These are phyloP conservation scores for Chaetoceros tenuissimus DNA, from an alignment of 108 stramenopile genomes.

Conservation along the genomic window DNA sequence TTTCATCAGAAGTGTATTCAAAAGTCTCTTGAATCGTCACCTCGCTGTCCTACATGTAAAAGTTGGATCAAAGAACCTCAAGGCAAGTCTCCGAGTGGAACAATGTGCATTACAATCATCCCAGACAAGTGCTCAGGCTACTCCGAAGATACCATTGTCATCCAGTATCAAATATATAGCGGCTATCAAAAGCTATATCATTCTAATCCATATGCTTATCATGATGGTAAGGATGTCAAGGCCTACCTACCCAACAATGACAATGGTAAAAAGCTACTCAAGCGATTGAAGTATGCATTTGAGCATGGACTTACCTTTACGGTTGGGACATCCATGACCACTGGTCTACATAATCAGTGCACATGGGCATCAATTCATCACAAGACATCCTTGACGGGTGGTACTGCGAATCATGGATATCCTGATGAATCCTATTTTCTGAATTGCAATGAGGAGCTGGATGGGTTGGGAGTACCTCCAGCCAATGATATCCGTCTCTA, in stretches of 20 bases:
- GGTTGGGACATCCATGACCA: slow-evolving; percentile 40
- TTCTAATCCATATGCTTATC: slow-evolving; percentile 20
- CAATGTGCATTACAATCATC: slow-evolving; percentile 19
- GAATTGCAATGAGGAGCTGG: slow-evolving; percentile 34
- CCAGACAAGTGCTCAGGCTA: slow-evolving; percentile 1
- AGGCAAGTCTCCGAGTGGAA: slow-evolving; percentile 32
- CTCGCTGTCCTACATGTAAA: slow-evolving; percentile 18
- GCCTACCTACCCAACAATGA: slow-evolving; percentile 29
- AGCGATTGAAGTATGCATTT: slow-evolving; percentile 41
- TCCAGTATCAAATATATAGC: slow-evolving; percentile 23
- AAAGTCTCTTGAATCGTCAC: slow-evolving; percentile 2
- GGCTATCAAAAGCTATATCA: slow-evolving; percentile 34
- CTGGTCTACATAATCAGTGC: slow-evolving; percentile 15
- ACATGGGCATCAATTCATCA: slow-evolving; percentile 51
- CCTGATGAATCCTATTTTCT: slow-evolving; percentile 37
- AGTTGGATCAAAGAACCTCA: slow-evolving; percentile 9
- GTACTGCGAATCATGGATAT: slow-evolving; percentile 40
- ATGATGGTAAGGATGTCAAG: slow-evolving; percentile 7
- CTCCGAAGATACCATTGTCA: slow-evolving; percentile 2
- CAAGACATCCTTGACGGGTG: slow-evolving; percentile 34
- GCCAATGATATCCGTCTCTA: too few species aligned
- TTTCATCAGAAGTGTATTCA: slow-evolving; percentile 29
- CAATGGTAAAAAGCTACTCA: slow-evolving; percentile 20
- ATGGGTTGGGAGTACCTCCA: slow-evolving; percentile 36
- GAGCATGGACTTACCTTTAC: slow-evolving; percentile 36